Base-by-base conservation (phyloP, 345 rosid species). In the Populus nigra region DNA sequence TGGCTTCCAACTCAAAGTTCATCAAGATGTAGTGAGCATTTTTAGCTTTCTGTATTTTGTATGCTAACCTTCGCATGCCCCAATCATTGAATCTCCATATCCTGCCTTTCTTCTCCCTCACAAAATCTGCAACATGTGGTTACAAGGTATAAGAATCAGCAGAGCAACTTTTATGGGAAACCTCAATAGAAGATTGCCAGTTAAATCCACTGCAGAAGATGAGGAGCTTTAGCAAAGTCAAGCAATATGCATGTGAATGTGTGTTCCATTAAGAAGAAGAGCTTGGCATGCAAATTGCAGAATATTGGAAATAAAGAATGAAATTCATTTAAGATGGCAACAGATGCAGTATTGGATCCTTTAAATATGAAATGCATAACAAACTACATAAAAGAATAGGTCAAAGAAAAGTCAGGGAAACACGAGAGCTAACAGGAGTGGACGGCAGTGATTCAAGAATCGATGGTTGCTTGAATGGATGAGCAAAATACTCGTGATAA, bases 1-100 rank as follows among this genome's bases (percentile, higher is more conserved):
- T 87, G 2, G 97, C 97, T 73, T 93, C 98, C 67, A 95, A 59
- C 90, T 95, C 98, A 67, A 95, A 93, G 89, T 95, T 95, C 99
- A 93, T 91, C 79, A 95, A 83, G 5, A 93, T 90, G 85, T 93
- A 93, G 83, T 91, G 94, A 17, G 98, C 99, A 65, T 83, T 86
- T 47, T 78, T 88, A 8, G 99, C 99, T 67, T 93, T 92, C 76
- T 91, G 84, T 85, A 95, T 95, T 85, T 88, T 90, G 90, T 95
- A 91, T 12, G 97, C 97, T 5, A 94, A 87, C 80, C 90, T 89
- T 25, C 99, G 92, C 76, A 95, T 89, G 2, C 99, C 98, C 98
- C 99, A 95, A 67, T 95, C 97, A 75, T 86, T 93, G 75, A 89
- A 69, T 85, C 98, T 93, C 97, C 97, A 94, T 23, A 94, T 73